Percentiles rank a stretch among this genome's conserved stretches.
Evolutionary conservation across 1,284 basidiomycete species (phyloP).

Genomic region (Schizophyllum commune): DNA sequence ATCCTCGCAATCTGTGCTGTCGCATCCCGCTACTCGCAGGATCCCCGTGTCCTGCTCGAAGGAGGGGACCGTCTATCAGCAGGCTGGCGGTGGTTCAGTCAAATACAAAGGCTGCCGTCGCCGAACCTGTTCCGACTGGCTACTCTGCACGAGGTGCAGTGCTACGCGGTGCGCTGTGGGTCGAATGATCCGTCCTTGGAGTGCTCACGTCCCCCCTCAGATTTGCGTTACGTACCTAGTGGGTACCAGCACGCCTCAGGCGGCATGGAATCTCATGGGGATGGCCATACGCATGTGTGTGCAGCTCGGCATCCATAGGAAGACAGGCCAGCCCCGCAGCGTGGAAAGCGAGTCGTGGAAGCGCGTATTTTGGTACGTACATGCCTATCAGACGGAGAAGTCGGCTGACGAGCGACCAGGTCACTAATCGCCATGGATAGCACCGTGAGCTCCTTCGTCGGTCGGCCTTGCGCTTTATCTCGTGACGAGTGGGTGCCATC

Average conservation of each 20-base stretch:
- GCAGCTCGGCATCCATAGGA: constrained; percentile 42
- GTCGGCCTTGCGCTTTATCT: constrained; percentile 66
- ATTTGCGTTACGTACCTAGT: constrained; percentile 22
- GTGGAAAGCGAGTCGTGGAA: constrained; percentile 56
- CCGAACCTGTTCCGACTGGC: constrained; percentile 38
- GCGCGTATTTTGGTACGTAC: constrained; percentile 60
- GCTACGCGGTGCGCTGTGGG: constrained; percentile 32
- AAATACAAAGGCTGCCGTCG: constrained; percentile 42
- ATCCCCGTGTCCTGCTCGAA: constrained; percentile 49
- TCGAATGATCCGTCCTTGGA: neutral
- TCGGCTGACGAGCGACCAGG: constrained; percentile 26
- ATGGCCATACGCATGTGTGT: constrained; percentile 30
- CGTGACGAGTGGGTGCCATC: constrained; percentile 63
- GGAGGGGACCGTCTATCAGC: constrained; percentile 37
- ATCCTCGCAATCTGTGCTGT: constrained; percentile 58
- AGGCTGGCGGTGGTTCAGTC: constrained; percentile 64
- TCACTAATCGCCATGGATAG: constrained; percentile 56
- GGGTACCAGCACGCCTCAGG: constrained; percentile 18
- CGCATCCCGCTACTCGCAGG: constrained; percentile 51
- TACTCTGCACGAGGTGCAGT: constrained; percentile 59
- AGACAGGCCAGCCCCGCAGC: constrained; percentile 27
- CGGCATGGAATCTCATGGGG: constrained; percentile 21
- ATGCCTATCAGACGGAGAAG: neutral
- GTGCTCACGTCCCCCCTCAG: constrained; percentile 11
- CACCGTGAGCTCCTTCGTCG: constrained; percentile 57